These are phyloP conservation scores for Phialophora macrospora DNA, from an alignment of 2,329 filamentous ascomycete genomes.

Conservation along the genomic window DNA sequence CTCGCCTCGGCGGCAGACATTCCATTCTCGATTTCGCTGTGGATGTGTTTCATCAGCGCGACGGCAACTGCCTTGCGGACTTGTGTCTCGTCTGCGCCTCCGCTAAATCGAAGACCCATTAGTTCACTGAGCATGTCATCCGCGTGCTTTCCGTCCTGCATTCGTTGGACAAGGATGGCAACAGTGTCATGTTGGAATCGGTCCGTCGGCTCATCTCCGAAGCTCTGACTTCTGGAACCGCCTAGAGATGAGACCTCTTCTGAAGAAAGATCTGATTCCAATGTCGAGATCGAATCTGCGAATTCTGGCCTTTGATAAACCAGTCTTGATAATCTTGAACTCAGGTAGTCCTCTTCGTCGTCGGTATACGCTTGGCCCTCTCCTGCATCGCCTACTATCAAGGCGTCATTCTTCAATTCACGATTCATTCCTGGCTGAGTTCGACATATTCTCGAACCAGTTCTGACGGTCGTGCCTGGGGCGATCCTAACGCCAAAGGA, in stretches of 20 bases:
- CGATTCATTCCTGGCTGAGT: constrained; percentile 14
- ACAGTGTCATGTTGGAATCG: constrained; percentile 88
- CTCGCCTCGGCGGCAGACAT: constrained; percentile 68
- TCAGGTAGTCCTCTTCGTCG: constrained; percentile 69
- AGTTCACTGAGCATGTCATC: constrained; percentile 94
- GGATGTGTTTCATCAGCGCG: constrained; percentile 81
- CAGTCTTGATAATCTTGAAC: constrained; percentile 58
- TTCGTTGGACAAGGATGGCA: constrained; percentile 80
- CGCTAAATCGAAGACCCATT: constrained; percentile 87
- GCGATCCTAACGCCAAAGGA: constrained; percentile 71
- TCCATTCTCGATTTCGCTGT: constrained; percentile 66
- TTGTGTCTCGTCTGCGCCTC: constrained; percentile 86
- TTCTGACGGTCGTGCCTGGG: constrained; percentile 42
- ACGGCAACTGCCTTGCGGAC: constrained; percentile 85
- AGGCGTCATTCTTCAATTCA: constrained; percentile 52
- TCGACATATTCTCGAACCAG: constrained; percentile 34
- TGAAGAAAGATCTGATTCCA: constrained; percentile 61
- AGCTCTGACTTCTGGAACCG: constrained; percentile 70
- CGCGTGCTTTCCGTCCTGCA: constrained; percentile 71
- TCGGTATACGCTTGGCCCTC: constrained; percentile 69
- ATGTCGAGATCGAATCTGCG: constrained; percentile 65
- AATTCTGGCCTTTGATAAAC: constrained; percentile 60
- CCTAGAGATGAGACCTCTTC: constrained; percentile 41
- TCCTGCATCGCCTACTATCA: constrained; percentile 62
- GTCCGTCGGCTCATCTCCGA: constrained; percentile 61